Evolutionary conservation across 2,329 filamentous ascomycete genomes (phyloP), one percentile per base, ranked within the genome.

Genomic region (Colletotrichum costaricense): DNA sequence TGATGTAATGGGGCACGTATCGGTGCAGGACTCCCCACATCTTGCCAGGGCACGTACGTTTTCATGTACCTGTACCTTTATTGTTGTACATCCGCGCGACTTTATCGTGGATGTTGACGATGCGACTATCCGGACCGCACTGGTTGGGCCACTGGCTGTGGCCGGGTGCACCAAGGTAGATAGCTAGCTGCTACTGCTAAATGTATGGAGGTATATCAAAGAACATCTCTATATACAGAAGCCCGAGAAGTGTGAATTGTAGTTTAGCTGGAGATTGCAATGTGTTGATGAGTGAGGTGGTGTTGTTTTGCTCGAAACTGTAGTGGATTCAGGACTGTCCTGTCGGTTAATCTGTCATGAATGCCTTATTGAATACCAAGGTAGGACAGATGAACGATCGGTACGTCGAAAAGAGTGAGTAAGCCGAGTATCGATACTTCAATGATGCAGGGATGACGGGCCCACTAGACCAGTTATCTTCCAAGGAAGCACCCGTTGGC

Each of bases 1-100:
- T 70, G 68, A 70, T 60, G 68, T 70, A 70, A 70, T 70, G 30
- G 63, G 42, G n/a, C 33, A 63, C 60, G 46, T 54, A 63, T 54
- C 60, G 26, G 28, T 49, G 19, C n/a, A 19, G 14, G 5, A 3
- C 16, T 54, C 55, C 35, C 63, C 68, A 70, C 24, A 52, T 42
- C 14, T 24, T 14, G 38, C 63, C 30, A 67, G 63, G 63, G 55
- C n/a, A 30, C 5, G 30, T 52, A 59, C 56, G 60, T 35, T 30
- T 6, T 16, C 11, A 28, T 19, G 35, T 54, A 24, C 28, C 38
- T 30, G 22, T 49, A 56, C 63, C 19, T 49, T 19, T 4, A n/a
- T 19, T n/a, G 3, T n/a, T 46, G 33, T 42, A 28, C 22, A 24
- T 38, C 35, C 58, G 35, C 58, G 24, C 33, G 16, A 42, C 35